These are phyloP conservation scores for Senna tora DNA, from an alignment of 306 rosid species.

Conservation along the genomic window DNA sequence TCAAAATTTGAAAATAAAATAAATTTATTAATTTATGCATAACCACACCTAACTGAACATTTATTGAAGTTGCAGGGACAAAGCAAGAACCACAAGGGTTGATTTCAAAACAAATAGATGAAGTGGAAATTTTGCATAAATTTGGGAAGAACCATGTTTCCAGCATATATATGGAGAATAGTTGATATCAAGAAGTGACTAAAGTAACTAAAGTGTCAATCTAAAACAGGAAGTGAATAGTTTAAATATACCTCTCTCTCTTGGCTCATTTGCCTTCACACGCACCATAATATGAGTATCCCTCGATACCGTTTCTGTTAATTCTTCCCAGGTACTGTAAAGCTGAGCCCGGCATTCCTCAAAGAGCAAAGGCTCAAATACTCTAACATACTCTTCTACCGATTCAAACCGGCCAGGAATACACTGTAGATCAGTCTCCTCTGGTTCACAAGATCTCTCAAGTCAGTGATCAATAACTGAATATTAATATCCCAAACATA, in stretches of 20 bases:
- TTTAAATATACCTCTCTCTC: conserved; percentile 82
- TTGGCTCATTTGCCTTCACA: conserved; percentile 80
- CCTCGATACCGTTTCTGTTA: conserved; percentile 75
- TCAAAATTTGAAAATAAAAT: conserved; percentile 13
- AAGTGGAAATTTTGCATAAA: conserved; percentile 24
- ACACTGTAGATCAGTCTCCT: conserved; percentile 84
- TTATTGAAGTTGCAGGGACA: neutral
- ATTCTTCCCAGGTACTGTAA: conserved; percentile 96
- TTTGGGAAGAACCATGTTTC: conserved; percentile 13
- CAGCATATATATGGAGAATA: conserved; percentile 17
- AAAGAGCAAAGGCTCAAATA: conserved; percentile 95
- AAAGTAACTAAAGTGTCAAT: conserved; percentile 7
- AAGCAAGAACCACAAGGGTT: conserved; percentile 14
- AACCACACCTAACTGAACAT: too few relatives aligned
- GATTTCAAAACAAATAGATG: conserved; percentile 6
- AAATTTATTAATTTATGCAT: too few relatives aligned
- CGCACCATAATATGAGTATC: conserved; percentile 89
- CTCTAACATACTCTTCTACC: conserved; percentile 83
- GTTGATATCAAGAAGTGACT: conserved; percentile 28
- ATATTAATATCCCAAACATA: conserved; percentile 25
- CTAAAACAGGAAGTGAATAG: conserved; percentile 22
- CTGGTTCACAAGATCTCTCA: conserved; percentile 55
- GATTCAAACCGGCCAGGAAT: conserved; percentile 95
- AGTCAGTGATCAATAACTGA: conserved; percentile 40
- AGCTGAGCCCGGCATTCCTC: conserved; percentile 99